Evolutionary conservation across 306 rosid species (phyloP).

Genomic region (Astragalus membranaceus): DNA sequence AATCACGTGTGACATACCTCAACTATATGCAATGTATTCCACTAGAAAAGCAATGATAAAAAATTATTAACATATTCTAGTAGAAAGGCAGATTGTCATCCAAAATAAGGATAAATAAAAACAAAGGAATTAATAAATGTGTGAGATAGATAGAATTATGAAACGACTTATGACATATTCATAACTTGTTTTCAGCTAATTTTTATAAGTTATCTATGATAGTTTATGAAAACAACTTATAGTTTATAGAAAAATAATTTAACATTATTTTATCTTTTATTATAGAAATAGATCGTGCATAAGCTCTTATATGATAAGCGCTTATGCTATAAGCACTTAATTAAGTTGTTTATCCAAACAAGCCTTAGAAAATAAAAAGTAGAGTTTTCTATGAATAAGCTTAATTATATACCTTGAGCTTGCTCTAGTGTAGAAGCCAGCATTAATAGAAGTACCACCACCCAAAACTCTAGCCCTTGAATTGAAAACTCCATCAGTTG

Average conservation of each 20-base stretch:
- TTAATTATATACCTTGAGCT: conserved; percentile 37
- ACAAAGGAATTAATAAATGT: background rate
- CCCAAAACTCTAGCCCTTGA: conserved; percentile 83
- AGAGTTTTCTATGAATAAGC: background rate
- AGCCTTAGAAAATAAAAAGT: too few species aligned
- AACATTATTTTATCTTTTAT: too few species aligned
- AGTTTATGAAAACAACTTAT: too few species aligned
- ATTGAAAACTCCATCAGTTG: conserved; percentile 81
- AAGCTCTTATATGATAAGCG: too few species aligned
- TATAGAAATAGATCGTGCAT: too few species aligned
- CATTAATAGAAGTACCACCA: conserved; percentile 77
- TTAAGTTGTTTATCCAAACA: too few species aligned
- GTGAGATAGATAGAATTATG: conserved; percentile 24
- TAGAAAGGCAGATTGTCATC: background rate
- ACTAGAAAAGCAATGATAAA: background rate
- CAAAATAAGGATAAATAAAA: background rate
- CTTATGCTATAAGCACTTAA: too few species aligned
- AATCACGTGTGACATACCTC: background rate
- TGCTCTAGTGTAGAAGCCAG: conserved; percentile 96
- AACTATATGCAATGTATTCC: background rate
- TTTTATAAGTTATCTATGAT: too few species aligned
- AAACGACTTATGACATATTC: too few species aligned
- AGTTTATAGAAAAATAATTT: too few species aligned
- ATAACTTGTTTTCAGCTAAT: too few species aligned
- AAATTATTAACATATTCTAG: conserved; percentile 31